Conservation (phyloP, 345 rosid genomes). For the Eucalyptus polybractea region DNA sequence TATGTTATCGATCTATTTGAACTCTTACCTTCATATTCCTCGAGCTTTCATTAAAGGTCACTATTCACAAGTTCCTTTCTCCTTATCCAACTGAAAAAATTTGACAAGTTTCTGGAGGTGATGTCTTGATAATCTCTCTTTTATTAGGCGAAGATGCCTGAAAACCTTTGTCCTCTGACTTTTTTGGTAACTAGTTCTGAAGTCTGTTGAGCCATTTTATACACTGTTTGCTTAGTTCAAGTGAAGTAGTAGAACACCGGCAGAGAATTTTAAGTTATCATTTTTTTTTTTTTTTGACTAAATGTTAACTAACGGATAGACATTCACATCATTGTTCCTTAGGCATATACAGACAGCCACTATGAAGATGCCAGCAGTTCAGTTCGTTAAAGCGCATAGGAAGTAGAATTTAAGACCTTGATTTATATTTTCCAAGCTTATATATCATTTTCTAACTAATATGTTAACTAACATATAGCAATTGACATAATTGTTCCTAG, state of each 20-base stretch:
- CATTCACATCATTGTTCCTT: not conserved
- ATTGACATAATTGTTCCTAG: slow-evolving; percentile 4
- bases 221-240: not conserved
- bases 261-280: not conserved
- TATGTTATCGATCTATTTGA: not conserved
- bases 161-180: not conserved
- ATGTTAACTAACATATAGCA: not conserved
- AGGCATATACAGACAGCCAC: not conserved
- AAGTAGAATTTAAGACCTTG: not conserved
- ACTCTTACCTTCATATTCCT: not conserved
- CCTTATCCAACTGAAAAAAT: not conserved
- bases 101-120: not conserved
- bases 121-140: not conserved
- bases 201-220: not conserved
- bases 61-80: not conserved
- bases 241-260: not conserved
- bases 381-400: not conserved
- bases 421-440: not conserved
- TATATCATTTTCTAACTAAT: not conserved
- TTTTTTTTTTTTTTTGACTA: not conserved
- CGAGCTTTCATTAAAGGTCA: not conserved
- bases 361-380: not conserved
- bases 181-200: not conserved
- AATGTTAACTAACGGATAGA: not conserved
- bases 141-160: not conserved